A percentile compares a stretch with the other conserved stretches of the same genome.
These are phyloP conservation scores for Melastoma candidum DNA, from an alignment of 441 rosid genomes.

Conservation along the genomic window DNA sequence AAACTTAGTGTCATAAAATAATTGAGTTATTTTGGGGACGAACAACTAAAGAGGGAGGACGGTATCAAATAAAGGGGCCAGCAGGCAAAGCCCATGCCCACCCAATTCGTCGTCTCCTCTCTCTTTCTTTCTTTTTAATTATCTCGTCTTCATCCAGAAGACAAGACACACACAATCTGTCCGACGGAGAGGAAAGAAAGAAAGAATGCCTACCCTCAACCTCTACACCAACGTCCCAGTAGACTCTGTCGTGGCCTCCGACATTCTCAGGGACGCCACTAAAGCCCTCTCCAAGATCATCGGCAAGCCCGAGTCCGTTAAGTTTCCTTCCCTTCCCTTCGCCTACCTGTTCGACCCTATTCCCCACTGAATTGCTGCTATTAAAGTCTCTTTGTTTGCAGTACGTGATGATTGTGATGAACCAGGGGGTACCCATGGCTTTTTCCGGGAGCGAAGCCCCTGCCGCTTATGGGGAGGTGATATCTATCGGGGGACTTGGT, in stretches of 20 bases:
- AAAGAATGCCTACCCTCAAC: conserved; percentile 70
- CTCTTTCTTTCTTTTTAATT: too few relatives aligned
- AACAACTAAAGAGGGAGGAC: too few relatives aligned
- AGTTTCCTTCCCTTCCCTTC: not conserved
- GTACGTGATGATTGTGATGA: conserved; percentile 85
- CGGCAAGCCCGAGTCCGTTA: conserved; percentile 91
- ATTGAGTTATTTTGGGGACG: too few relatives aligned
- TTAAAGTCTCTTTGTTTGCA: conserved; percentile 16
- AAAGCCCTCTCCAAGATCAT: conserved; percentile 75
- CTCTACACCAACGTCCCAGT: conserved; percentile 75
- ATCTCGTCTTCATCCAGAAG: too few relatives aligned
- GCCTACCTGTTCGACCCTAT: conserved; percentile 35
- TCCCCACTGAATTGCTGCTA: conserved; percentile 5
- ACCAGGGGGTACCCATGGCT: conserved; percentile 75
- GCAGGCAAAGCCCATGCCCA: too few relatives aligned
- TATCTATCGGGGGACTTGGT: conserved; percentile 76
- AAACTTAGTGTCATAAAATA: too few relatives aligned
- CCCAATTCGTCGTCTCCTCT: too few relatives aligned
- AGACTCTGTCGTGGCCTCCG: conserved; percentile 72
- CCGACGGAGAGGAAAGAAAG: not conserved
- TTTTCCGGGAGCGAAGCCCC: conserved; percentile 84
- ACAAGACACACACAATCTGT: too few relatives aligned
- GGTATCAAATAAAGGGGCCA: too few relatives aligned
- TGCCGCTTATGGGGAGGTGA: conserved; percentile 81
- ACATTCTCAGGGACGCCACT: conserved; percentile 87